Evolutionary conservation across 805 yeast species (phyloP).

Genomic region (Teunomyces aglyptinius): DNA sequence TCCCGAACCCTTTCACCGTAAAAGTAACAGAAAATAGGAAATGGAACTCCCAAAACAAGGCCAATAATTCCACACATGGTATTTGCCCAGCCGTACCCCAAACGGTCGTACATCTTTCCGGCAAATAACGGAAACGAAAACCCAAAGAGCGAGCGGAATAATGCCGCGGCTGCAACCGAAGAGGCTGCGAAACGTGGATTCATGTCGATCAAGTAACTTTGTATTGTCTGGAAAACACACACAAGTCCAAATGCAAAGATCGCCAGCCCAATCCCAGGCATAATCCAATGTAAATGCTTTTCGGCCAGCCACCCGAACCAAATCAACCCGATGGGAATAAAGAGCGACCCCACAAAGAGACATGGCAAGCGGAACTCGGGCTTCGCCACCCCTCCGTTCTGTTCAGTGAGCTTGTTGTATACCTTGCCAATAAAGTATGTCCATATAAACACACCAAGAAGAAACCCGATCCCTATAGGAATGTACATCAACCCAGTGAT

Average conservation of each 20-base stretch:
- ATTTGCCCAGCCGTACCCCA: constrained; percentile 73
- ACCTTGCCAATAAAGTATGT: constrained; percentile 42
- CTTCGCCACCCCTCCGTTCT: constrained; percentile 52
- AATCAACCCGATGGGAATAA: constrained; percentile 58
- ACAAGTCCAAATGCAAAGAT: constrained; percentile 60
- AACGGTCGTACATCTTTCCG: constrained; percentile 48
- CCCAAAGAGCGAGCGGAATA: constrained; percentile 65
- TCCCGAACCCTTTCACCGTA: constrained; percentile 57
- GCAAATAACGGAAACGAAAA: constrained; percentile 70
- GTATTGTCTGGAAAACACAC: constrained; percentile 66
- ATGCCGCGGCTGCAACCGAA: constrained; percentile 67
- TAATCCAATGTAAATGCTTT: constrained; percentile 55
- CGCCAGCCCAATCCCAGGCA: constrained; percentile 60
- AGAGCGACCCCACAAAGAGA: constrained; percentile 47
- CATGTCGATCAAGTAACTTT: constrained; percentile 68
- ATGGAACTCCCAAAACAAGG: constrained; percentile 60
- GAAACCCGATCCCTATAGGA: constrained; percentile 55
- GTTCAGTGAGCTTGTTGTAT: constrained; percentile 34
- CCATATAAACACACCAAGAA: constrained; percentile 50
- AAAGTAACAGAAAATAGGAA: constrained; percentile 55
- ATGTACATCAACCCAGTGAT: constrained; percentile 58
- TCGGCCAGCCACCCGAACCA: constrained; percentile 76
- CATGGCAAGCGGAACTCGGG: constrained; percentile 63
- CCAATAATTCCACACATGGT: constrained; percentile 60
- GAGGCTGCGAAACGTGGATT: constrained; percentile 67